These are phyloP conservation scores for Laguncularia racemosa DNA, from an alignment of 345 rosid species.

Conservation along the genomic window DNA sequence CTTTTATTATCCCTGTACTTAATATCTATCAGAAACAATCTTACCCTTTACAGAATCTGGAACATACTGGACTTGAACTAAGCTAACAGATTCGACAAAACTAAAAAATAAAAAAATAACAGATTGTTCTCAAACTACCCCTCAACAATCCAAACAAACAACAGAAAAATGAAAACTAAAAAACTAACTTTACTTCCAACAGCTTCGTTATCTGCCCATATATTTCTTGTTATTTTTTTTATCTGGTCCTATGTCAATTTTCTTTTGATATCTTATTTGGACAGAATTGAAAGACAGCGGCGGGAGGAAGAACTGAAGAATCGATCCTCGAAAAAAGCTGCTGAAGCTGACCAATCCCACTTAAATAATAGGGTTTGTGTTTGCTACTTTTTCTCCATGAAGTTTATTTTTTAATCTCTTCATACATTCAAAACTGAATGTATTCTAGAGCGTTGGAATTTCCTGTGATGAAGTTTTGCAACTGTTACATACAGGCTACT, in stretches of 20 bases:
- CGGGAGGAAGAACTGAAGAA: slow-evolving; percentile 90
- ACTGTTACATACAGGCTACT: slow-evolving; percentile 49
- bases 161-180: no score
- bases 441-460: background rate
- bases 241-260: background rate
- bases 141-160: no score
- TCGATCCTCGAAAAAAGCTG: slow-evolving; percentile 75
- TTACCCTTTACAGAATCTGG: no score
- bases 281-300: slow-evolving; percentile 94
- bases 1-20: no score
- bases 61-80: no score
- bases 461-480: background rate
- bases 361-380: slow-evolving; percentile 54
- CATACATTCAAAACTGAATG: background rate
- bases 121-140: no score
- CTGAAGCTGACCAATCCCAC: slow-evolving; percentile 79
- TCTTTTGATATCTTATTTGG: slow-evolving; percentile 5
- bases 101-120: no score
- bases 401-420: background rate
- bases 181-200: no score
- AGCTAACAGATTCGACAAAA: no score
- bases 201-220: no score
- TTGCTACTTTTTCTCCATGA: slow-evolving; percentile 6
- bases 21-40: no score
- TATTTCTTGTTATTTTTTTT: background rate